Base-by-base conservation (phyloP, 352 stramenopile species). In the Pythium phragmitis region DNA sequence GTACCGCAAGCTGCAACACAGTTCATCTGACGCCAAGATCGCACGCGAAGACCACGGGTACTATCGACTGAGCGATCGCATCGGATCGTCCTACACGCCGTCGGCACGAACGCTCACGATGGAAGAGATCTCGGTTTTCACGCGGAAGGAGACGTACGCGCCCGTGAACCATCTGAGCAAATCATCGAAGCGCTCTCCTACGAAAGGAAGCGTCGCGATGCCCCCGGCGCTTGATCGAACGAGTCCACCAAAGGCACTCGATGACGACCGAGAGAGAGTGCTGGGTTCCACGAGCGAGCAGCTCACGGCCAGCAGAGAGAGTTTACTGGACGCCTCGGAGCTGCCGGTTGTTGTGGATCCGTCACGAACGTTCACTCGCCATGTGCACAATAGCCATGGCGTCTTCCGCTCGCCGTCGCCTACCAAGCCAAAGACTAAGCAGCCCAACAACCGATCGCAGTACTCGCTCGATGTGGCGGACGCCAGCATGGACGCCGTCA, bases 31-130 rank as follows among this genome's bases (percentile, higher is more conserved):
- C 7, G 1, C 45, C 14, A 71, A 63, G 65, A 26, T 68, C 17
- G 7, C 65, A 13, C 28, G 78, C 3, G 81, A 95, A 57, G 86
- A 92, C 48, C 71, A 82, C 26, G 70, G 71, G 3, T 95, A 94
- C 62, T 92, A 91, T 57, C 82, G 83, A 34, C 43, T 90, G n/a
- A 95, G 85, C 46, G 87, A 95, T 60, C 81, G 85, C 8, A 93
- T 95, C 36, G 87, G 80, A 41, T 67, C 78, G 4, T 87, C 74
- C 43, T 95, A 95, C 68, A 92, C 87, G 16, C 74, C 84, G 26
- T 85, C 78, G 3, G 81, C 87, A 4, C 76, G 74, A 13, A 70
- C 72, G 3, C 50, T 95, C 7, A 91, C 84, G 4, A 79, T 92
- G 28, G 80, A 92, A 4, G 75, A 78, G 57, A 85, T 93, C 43